Base-by-base conservation (phyloP, 345 rosid species). In the Carallia brachiata region DNA sequence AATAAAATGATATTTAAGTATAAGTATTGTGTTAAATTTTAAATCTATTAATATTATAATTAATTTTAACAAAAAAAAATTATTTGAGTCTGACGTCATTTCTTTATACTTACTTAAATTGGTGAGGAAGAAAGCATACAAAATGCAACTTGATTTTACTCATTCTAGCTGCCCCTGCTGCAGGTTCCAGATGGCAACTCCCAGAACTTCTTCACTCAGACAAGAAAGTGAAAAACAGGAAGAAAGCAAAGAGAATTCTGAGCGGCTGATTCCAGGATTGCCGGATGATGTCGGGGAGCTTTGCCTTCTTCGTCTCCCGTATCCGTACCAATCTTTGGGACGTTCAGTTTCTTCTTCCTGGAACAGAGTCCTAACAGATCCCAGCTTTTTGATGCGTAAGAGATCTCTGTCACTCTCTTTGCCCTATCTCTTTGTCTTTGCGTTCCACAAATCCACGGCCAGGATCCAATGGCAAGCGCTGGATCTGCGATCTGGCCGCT, bases 401-500 rank as follows among this genome's bases (percentile, higher is more conserved):
- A 76, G 73, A 58, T 76, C 84, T 18, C 81, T 90, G 1, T 85
- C 89, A 0, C 69, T 84, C 16, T 77, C 89, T 19, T 61, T 80
- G 39, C 90, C 83, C 52, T 79, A 76, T 62, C 85, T 90, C 27
- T 87, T 88, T 65, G 87, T 90, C 16, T 83, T 85, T 54, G 86
- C 91, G 18, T 87, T 82, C 67, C 77, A 86, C 67, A 84, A 80
- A 70, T 73, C 88, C 7, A 88, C 92, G 75, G 83, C 80, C 71
- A 85, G 68, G 77, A 79, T 87, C 55, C 97, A 80, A 67, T 88
- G 97, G 90, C 94, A 90, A 56, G 89, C 87, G 4, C 60, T 90
- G 12, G 90, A 90, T 81, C 85, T 80, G 3, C 67, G 73, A 63
- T 85, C 91, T 0, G 78, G 83, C 79, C 83, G 87, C 69, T 90